phyloP scores from a whole-genome alignment of 495 filamentous ascomycete genomes.

The Tuber microsphaerosporum region DNA sequence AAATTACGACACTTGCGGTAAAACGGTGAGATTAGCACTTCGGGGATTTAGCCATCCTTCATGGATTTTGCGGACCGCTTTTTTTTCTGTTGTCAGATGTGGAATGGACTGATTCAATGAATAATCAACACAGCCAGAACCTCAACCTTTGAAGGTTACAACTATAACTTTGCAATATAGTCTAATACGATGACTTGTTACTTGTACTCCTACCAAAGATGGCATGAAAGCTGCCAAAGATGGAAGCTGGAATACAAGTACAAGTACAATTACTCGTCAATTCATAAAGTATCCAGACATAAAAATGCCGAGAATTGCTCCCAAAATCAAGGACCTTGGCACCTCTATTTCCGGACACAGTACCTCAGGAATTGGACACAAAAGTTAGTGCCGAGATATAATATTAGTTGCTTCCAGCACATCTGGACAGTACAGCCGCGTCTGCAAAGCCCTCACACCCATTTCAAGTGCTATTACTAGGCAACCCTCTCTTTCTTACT shows the following conservation, averaged over 20 bases:
- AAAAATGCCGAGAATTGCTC: neutral
- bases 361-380: neutral
- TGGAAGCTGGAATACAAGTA: neutral
- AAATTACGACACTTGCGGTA: neutral
- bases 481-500: no score
- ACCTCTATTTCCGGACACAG: neutral
- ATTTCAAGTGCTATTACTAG: no score
- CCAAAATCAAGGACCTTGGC: neutral
- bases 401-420: neutral
- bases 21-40: neutral
- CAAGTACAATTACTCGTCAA: neutral
- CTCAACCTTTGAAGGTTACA: neutral
- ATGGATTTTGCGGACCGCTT: neutral
- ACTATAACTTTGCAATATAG: no score
- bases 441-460: no score
- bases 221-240: neutral
- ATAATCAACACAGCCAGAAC: neutral
- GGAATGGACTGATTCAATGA: neutral
- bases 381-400: neutral
- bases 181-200: neutral
- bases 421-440: no score
- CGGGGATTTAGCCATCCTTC: neutral
- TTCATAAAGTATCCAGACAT: neutral
- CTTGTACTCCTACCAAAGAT: neutral
- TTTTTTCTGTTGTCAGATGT: neutral